phyloP scores from a whole-genome alignment of 225 moss, liverwort and hornwort species.

The Physcomitrium patens region DNA sequence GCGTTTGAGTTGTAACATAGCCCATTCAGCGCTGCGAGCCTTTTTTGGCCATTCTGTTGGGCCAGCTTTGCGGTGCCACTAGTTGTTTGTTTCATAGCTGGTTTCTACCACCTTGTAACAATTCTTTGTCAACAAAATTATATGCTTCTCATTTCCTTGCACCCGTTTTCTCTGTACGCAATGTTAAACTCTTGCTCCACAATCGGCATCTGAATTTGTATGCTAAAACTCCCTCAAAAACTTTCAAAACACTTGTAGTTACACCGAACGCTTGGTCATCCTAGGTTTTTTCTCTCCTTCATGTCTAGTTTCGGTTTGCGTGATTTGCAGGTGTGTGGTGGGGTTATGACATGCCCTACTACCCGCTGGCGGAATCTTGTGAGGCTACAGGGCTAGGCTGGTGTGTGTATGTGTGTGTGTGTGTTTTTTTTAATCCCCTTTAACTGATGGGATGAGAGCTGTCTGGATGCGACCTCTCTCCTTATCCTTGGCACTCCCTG shows the following conservation, averaged over 20 bases:
- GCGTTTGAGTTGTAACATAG: constrained; percentile 59
- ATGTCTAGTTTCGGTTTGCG: too few relatives aligned
- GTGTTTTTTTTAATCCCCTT: too few relatives aligned
- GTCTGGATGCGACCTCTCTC: constrained; percentile 29
- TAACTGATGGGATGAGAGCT: constrained; percentile 6
- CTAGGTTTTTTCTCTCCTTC: too few relatives aligned
- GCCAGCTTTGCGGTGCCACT: constrained; percentile 40
- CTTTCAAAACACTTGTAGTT: too few relatives aligned
- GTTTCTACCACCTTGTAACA: constrained; percentile 52
- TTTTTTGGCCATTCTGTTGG: constrained; percentile 35
- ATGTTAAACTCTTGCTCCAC: too few relatives aligned
- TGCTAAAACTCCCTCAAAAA: too few relatives aligned
- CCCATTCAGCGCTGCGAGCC: constrained; percentile 36
- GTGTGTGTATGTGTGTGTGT: too few relatives aligned
- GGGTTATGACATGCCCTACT: too few relatives aligned
- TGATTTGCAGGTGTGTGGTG: too few relatives aligned
- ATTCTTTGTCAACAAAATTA: constrained; percentile 55
- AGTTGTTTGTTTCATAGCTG: constrained; percentile 49
- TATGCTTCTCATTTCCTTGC: constrained; percentile 36
- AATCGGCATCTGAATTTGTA: too few relatives aligned
- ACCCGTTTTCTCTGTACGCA: constrained; percentile 2
- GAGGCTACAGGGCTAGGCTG: background rate
- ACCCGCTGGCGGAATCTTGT: constrained; percentile 20
- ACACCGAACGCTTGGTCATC: too few relatives aligned
- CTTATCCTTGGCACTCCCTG: constrained; percentile 30